Evolutionary conservation across 306 rosid genomes (phyloP), one percentile per base, ranked within the genome.

Genomic region (Vigna radiata): DNA sequence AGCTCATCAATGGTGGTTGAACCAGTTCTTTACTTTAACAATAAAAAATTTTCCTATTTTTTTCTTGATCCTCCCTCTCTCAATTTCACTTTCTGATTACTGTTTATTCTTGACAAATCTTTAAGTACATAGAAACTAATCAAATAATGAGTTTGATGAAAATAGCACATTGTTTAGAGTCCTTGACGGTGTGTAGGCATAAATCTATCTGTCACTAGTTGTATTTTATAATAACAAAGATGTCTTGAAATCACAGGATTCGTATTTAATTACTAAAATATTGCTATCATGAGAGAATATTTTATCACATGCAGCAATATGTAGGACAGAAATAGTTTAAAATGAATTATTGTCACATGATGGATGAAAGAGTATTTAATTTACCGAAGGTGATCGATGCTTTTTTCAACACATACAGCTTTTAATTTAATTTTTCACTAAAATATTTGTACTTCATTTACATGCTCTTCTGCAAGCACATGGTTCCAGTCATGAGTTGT

Each of bases 401-500:
- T 48, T 70, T 77, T 59, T n/a, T 65, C 72, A 70, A n/a, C 1
- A 49, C n/a, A 70, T 58, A 48, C 72, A 59, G 48, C 72, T 75
- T 68, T 81, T 81, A 72, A 29, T 29, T 29, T 29, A 3, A 4
- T 4, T 29, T 4, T 48, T 56, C 77, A 14, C 19, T 11, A 64
- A 64, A 18, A 41, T 48, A 47, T 36, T 13, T 17, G 8, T 6
- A 39, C 56, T 54, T 56, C 50, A 41, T 56, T 31, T 59, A 14
- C 41, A 2, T 44, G 0, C 0, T 64, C 54, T 77, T 13, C 6
- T 3, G 4, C 12, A 52, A 19, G 75, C 85, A 82, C 85, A 70
- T 77, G 85, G 64, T 62, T 82, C 69, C 56, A 76, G 81, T 76
- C 63, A 65, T 76, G 69, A 70, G 55, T 62, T 44, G 82, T 61